Conservation (phyloP, 2,329 filamentous ascomycete species). For the Nakataea oryzae region DNA sequence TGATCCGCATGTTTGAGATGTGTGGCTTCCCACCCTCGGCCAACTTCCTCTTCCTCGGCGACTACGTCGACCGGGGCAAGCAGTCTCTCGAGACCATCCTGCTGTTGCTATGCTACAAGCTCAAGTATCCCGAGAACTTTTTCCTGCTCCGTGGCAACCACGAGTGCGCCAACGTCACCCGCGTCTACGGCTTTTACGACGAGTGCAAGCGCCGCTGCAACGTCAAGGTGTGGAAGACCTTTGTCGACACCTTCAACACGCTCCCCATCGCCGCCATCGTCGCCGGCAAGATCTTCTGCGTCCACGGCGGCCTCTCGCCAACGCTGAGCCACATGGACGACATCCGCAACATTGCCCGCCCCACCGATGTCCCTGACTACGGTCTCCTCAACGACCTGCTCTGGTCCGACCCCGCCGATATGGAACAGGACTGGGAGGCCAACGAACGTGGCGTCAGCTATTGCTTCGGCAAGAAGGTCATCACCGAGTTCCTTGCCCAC, state of each 20-base stretch:
- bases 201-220: conserved; percentile 95
- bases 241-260: conserved; percentile 93
- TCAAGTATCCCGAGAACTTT: conserved; percentile 96
- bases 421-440: conserved; percentile 96
- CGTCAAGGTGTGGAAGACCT: conserved; percentile 97
- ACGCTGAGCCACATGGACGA: conserved; percentile 96
- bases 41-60: conserved; percentile 90
- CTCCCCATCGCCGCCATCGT: conserved; percentile 95
- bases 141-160: conserved; percentile 92
- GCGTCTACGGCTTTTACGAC: conserved; percentile 96
- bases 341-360: conserved; percentile 88
- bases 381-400: conserved; percentile 88
- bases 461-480: conserved; percentile 97
- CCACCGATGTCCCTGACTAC: conserved; percentile 95
- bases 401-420: conserved; percentile 96
- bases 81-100: conserved; percentile 92
- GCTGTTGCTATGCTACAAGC: conserved; percentile 87
- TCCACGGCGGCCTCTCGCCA: conserved; percentile 89
- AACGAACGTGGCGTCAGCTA: conserved; percentile 97
- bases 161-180: conserved; percentile 91
- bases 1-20: conserved; percentile 98
- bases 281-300: conserved; percentile 94
- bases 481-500: conserved; percentile 85
- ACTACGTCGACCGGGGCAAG: conserved; percentile 95
- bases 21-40: conserved; percentile 87